A percentile compares a stretch with the other conserved stretches of the same genome.
Conservation (phyloP, 2,329 filamentous ascomycete genomes). For the Stachybotrys echinatus region DNA sequence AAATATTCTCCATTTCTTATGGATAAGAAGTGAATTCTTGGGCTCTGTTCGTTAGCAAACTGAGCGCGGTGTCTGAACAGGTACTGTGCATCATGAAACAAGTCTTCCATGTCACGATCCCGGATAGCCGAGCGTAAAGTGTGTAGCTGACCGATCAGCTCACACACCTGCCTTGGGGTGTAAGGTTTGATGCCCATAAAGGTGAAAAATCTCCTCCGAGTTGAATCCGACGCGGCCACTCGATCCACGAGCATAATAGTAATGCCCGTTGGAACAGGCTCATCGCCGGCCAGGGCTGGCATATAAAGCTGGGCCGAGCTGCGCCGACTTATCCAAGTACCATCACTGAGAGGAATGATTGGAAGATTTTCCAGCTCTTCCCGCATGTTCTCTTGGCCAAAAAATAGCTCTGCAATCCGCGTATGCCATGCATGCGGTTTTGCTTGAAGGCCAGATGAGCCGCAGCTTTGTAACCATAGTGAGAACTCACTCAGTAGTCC, state of each 20-base stretch:
- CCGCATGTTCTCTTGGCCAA: background rate
- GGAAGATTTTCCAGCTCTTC: background rate
- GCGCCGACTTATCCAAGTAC: constrained; percentile 2
- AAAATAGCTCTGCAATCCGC: background rate
- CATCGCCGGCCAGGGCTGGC: background rate
- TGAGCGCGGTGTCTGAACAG: constrained; percentile 1
- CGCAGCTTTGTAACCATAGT: constrained; percentile 1
- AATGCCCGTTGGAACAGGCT: constrained; percentile 2
- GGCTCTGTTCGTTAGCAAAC: background rate
- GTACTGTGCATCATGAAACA: constrained; percentile 2
- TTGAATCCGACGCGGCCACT: background rate
- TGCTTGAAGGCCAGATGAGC: background rate
- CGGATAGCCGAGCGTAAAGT: background rate
- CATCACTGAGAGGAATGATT: constrained; percentile 4
- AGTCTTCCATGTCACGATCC: background rate
- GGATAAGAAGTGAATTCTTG: constrained; percentile 3
- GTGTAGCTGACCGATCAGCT: constrained; percentile 4
- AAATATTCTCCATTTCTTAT: background rate
- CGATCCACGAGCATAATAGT: constrained; percentile 1
- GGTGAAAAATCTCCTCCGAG: constrained; percentile 1
- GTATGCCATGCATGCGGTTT: constrained; percentile 1
- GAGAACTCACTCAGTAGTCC: no score
- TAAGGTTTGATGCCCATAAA: constrained; percentile 2
- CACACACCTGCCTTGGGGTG: constrained; percentile 1
- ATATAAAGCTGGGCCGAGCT: background rate